Evolutionary conservation across 2,329 filamentous ascomycete species (phyloP).

Genomic region (Neonectria coccinea): DNA sequence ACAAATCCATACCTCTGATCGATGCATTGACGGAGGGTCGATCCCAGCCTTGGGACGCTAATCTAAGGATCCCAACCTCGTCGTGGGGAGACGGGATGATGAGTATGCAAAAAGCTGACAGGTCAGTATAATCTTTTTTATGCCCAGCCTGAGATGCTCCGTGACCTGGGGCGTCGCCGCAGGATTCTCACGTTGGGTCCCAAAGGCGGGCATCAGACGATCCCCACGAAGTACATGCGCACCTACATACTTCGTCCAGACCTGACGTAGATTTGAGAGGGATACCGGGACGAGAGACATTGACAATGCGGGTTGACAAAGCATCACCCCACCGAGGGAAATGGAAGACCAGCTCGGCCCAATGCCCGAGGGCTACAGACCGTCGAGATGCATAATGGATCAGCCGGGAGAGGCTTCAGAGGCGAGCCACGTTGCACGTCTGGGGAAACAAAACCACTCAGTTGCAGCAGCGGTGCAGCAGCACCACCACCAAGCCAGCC

Average conservation of each 20-base stretch:
- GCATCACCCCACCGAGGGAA: slow-evolving; percentile 39
- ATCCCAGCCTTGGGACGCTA: slow-evolving; percentile 7
- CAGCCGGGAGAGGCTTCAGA: slow-evolving; percentile 45
- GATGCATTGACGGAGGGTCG: slow-evolving; percentile 11
- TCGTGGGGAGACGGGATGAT: slow-evolving; percentile 5
- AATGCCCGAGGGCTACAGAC: slow-evolving; percentile 44
- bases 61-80: slow-evolving; percentile 3
- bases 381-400: slow-evolving; percentile 47
- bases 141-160: slow-evolving; percentile 2
- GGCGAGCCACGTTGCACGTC: slow-evolving; percentile 52
- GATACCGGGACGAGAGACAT: slow-evolving; percentile 12
- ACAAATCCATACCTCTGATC: slow-evolving; percentile 3
- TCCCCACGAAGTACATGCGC: neutral
- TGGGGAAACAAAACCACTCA: slow-evolving; percentile 48
- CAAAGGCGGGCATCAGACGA: slow-evolving; percentile 9
- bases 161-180: slow-evolving; percentile 5
- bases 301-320: slow-evolving; percentile 37
- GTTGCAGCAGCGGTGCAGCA: slow-evolving; percentile 38
- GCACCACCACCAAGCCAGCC: slow-evolving; percentile 29
- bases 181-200: slow-evolving; percentile 7
- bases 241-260: neutral
- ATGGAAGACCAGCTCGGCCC: slow-evolving; percentile 37
- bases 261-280: slow-evolving; percentile 1
- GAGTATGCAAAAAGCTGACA: slow-evolving; percentile 18
- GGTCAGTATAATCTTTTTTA: slow-evolving; percentile 14